Evolutionary conservation across 345 rosid species (phyloP), one percentile per base, ranked within the genome.

Genomic region (Brassica rapa): DNA sequence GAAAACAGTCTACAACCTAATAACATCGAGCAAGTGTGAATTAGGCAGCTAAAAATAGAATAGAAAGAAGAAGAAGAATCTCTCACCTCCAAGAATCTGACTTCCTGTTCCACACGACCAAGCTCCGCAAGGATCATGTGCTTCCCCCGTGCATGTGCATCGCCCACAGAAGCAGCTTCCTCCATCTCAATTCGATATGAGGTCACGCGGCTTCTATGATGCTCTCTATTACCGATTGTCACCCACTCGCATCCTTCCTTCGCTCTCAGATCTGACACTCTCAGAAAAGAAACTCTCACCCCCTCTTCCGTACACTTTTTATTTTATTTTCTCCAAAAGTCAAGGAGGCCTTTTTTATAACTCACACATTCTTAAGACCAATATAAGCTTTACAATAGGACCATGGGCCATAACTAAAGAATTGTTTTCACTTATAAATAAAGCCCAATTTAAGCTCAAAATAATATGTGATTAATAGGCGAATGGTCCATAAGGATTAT

Each of bases 61-160:
- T 19, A 19, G 29, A 25, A 25, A 25, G 29, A 25, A 25, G 29
- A 5, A 39, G 11, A 37, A 37, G 41, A 37, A 37, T 37, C 41
- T 2, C 8, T 2, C 70, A 91, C 94, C 92, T 91, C 85, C 19
- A 88, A 82, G 81, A 85, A 89, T 24, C 3, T 78, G 68, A 83
- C 67, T 80, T 91, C 97, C 79, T 91, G 94, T 70, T 91, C 88
- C 62, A 88, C 87, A 29, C 92, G 92, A 81, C 85, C 87, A 64
- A 89, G 86, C 75, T 91, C 91, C 3, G 94, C 97, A 41, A 86
- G 88, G 85, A 91, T 82, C 84, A 88, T 84, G 83, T 91, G 94
- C 84, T 80, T 90, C 25, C 97, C 93, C 46, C 91, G 82, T 8
- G 83, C 88, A 68, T 87, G 82, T 8, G 83, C 88, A 68, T 87